A percentile compares a stretch with the other conserved stretches of the same genome.
Evolutionary conservation across 106 monocot species (phyloP).

Genomic region (Gastrodia elata): DNA sequence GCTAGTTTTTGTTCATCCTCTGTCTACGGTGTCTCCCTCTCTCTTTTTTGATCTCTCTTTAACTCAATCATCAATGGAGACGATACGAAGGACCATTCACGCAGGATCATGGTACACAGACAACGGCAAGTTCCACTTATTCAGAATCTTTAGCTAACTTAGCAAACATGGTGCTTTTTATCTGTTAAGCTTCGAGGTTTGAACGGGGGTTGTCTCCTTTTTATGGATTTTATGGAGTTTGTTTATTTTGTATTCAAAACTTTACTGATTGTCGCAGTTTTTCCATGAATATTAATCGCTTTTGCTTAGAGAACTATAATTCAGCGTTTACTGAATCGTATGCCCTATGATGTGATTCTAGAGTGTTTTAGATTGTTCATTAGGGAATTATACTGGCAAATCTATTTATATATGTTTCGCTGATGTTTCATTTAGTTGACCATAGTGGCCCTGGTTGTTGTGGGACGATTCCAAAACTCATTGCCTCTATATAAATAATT

Average conservation of each 20-base stretch:
- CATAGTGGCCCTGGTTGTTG: neutral
- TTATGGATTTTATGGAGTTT: neutral
- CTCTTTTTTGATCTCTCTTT: neutral
- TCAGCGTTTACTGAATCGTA: neutral
- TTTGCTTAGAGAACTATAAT: neutral
- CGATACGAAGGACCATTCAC: constrained; percentile 63
- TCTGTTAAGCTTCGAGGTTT: neutral
- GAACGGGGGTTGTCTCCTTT: neutral
- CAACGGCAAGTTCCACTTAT: constrained; percentile 30
- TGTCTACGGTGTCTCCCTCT: too few species aligned
- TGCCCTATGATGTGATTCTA: neutral
- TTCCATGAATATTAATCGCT: neutral
- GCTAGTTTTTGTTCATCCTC: too few species aligned
- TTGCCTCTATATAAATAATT: neutral
- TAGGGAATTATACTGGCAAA: neutral
- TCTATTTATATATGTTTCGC: neutral
- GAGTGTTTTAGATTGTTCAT: neutral
- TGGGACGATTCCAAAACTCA: neutral
- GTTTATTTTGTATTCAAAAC: neutral
- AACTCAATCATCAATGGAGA: constrained; percentile 27
- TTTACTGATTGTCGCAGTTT: neutral
- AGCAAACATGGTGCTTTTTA: neutral
- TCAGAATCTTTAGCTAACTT: neutral
- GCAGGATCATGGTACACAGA: constrained; percentile 95
- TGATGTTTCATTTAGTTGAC: neutral